A percentile compares a stretch with the other conserved stretches of the same genome.
phyloP scores from a whole-genome alignment of 805 yeast species.

The Ogataea siamensis region DNA sequence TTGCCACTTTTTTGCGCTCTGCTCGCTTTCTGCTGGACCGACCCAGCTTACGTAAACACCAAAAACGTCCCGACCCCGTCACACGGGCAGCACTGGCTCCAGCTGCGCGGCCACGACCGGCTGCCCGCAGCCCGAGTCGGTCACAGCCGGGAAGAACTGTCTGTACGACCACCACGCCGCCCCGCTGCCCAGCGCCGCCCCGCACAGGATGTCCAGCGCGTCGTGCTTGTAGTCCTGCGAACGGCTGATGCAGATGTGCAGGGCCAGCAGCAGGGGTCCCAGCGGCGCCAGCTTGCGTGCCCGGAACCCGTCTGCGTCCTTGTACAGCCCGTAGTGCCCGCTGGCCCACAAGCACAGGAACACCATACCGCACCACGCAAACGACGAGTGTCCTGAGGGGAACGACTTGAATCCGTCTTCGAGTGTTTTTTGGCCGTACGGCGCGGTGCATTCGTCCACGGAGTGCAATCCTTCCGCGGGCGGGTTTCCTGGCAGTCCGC shows the following conservation, averaged over 20 bases:
- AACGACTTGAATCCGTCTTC: slow-evolving; percentile 74
- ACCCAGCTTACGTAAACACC: slow-evolving; percentile 6
- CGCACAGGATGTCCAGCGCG: slow-evolving; percentile 73
- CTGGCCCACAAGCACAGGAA: slow-evolving; percentile 59
- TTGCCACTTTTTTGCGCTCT: slow-evolving; percentile 10
- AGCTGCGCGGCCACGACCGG: slow-evolving; percentile 11
- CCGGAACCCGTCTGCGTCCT: slow-evolving; percentile 5
- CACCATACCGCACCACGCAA: slow-evolving; percentile 65
- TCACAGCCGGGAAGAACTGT: slow-evolving; percentile 27
- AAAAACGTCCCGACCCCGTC: background rate
- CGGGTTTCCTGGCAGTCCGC: slow-evolving; percentile 44
- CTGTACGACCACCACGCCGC: slow-evolving; percentile 40
- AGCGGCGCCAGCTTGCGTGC: slow-evolving; percentile 15
- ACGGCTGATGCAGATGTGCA: slow-evolving; percentile 72
- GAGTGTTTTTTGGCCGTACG: slow-evolving; percentile 33
- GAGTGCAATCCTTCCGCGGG: slow-evolving; percentile 34
- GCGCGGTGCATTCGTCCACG: slow-evolving; percentile 33
- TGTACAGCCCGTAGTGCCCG: slow-evolving; percentile 51
- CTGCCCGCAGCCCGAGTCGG: slow-evolving; percentile 11
- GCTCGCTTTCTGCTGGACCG: slow-evolving; percentile 1
- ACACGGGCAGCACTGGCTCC: slow-evolving; percentile 5
- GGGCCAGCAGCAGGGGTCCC: slow-evolving; percentile 60
- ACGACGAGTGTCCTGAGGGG: slow-evolving; percentile 76
- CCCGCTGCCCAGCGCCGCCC: slow-evolving; percentile 59
- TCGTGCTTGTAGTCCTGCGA: slow-evolving; percentile 93